Evolutionary conservation across 371 early-diverging fungal species (phyloP).

Genomic region (Capillidium heterosporum): DNA sequence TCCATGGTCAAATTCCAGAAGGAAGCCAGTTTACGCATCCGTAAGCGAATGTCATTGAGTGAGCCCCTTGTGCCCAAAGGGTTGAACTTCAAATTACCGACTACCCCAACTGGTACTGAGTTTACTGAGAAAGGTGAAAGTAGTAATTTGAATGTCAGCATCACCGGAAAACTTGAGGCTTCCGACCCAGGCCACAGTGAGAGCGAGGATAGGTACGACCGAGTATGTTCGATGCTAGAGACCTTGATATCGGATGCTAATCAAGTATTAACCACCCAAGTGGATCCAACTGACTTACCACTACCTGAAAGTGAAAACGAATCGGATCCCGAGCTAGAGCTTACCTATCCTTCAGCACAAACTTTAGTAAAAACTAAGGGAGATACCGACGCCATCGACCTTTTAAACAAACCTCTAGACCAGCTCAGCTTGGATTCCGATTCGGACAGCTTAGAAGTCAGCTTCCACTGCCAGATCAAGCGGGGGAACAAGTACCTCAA

Average conservation of each 20-base stretch:
- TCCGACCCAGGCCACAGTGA: background rate
- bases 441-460: background rate
- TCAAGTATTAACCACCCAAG: background rate
- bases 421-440: background rate
- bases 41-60: background rate
- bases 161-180: background rate
- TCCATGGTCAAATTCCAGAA: conserved; percentile 3
- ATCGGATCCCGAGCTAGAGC: too few relatives aligned
- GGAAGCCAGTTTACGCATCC: conserved; percentile 4
- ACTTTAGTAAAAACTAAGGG: background rate
- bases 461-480: background rate
- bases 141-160: background rate
- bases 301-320: background rate
- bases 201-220: background rate
- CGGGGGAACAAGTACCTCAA: background rate
- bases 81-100: too few relatives aligned
- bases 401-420: background rate
- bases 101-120: background rate
- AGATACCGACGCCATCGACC: background rate
- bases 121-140: background rate
- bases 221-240: conserved; percentile 5
- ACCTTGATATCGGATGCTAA: conserved; percentile 3
- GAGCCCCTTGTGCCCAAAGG: too few relatives aligned
- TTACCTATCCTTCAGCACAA: too few relatives aligned
- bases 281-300: background rate